Conservation (phyloP, 768 basidiomycete genomes). For the Auriscalpium orientale region DNA sequence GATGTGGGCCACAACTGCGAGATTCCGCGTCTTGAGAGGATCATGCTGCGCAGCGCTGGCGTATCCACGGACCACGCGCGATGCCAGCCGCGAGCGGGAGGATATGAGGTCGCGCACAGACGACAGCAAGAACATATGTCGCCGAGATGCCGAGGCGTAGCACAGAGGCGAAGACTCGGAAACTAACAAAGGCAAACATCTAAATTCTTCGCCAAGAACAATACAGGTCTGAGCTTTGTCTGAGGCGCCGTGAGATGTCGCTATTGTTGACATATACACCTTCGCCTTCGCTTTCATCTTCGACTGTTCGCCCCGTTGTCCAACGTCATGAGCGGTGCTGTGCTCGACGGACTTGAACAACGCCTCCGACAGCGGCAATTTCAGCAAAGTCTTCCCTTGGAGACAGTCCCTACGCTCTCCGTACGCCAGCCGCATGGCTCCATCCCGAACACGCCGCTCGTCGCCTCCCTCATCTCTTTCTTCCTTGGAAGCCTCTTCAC, state of each 20-base stretch:
- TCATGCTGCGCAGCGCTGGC: constrained; percentile 24
- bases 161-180: background rate
- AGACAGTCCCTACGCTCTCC: constrained; percentile 42
- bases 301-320: background rate
- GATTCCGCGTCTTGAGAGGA: constrained; percentile 51
- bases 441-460: constrained; percentile 87
- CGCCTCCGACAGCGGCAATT: constrained; percentile 36
- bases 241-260: background rate
- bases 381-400: constrained; percentile 32
- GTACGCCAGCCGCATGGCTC: constrained; percentile 35
- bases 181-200: background rate
- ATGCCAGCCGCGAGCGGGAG: background rate
- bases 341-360: constrained; percentile 30
- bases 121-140: background rate
- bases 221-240: background rate
- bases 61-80: constrained; percentile 1
- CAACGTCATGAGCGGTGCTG: background rate
- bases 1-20: constrained; percentile 86
- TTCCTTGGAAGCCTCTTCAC: constrained; percentile 70
- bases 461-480: constrained; percentile 72
- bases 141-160: background rate
- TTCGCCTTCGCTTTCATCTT: background rate
- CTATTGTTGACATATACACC: background rate
- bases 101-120: background rate
- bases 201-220: background rate